These are phyloP conservation scores for Rhodotorula diobovata DNA, from an alignment of 768 basidiomycete genomes.

Conservation along the genomic window DNA sequence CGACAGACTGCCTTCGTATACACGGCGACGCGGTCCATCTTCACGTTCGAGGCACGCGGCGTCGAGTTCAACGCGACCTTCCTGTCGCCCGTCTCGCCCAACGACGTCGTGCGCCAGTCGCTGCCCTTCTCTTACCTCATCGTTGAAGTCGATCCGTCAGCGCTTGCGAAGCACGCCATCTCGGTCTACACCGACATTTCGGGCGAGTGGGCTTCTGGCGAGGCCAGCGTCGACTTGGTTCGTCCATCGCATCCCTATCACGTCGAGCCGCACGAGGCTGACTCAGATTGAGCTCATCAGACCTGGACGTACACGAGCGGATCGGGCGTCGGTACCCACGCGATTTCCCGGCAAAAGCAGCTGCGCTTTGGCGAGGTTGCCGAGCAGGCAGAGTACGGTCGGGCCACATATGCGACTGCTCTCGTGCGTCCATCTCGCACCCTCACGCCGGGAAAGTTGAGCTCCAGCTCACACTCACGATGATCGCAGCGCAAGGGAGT, in stretches of 20 bases:
- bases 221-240: constrained; percentile 15
- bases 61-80: constrained; percentile 47
- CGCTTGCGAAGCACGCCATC: background rate
- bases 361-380: constrained; percentile 9
- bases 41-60: constrained; percentile 19
- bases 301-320: constrained; percentile 13
- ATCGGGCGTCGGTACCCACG: background rate
- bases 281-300: background rate
- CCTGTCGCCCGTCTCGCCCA: constrained; percentile 23
- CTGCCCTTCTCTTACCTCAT: constrained; percentile 27
- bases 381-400: constrained; percentile 30
- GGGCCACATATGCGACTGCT: constrained; percentile 4
- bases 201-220: constrained; percentile 27
- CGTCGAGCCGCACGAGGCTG: background rate
- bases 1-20: constrained; percentile 18
- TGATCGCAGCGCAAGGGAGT: background rate
- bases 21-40: constrained; percentile 29
- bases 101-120: constrained; percentile 22
- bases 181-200: constrained; percentile 27
- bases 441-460: no score
- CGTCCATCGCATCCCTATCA: background rate
- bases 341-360: constrained; percentile 4
- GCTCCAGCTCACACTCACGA: background rate
- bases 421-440: background rate
- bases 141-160: constrained; percentile 1